Evolutionary conservation across 805 yeast species (phyloP), one percentile per base, ranked within the genome.

Genomic region (Candida lessepsii): DNA sequence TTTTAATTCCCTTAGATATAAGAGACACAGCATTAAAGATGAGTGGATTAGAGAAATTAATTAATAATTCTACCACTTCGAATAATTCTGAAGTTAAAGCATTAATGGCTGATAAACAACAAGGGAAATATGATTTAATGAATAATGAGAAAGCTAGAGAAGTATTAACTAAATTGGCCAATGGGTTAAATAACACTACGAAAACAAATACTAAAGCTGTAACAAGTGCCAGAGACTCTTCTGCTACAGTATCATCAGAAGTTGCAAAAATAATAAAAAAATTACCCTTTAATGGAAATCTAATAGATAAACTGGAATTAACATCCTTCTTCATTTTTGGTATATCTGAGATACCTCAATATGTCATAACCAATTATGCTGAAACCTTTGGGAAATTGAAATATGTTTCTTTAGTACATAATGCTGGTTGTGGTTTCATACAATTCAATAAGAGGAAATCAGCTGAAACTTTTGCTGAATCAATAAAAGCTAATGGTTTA

Each of bases 1-100:
- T 80, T 64, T 86, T 89, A 3, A 77, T 93, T n/a, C 87, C 96
- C 0, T 57, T 88, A 13, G 78, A 81, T 9, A 63, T 88, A 5
- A 69, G 96, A 48, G 96, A 90, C 53, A 80, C 87, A 1, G 86
- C 96, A 3, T 59, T 89, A 51, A 79, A 80, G 50, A 71, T 87
- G 73, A 83, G 90, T 2, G 82, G 81, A 11, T 65, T 71, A 11
- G 51, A 35, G 11, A 42, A 44, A 14, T 35, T 44, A 9, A 45
- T 44, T 4, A 29, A 46, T 13, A 39, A 63, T 13, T 13, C 18
- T 47, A 60, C 36, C 42, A 58, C 2, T 14, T 39, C 50, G 6
- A 31, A 42, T 11, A 44, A 45, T 18, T 60, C 63, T 39, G 73
- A 68, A 48, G 65, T 65, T 4, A 60, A 57, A 41, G 73, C 73